Percentiles rank a stretch among this genome's conserved stretches.
Evolutionary conservation across 257 asterid genomes (phyloP).

Genomic region (Solanum commersonii): DNA sequence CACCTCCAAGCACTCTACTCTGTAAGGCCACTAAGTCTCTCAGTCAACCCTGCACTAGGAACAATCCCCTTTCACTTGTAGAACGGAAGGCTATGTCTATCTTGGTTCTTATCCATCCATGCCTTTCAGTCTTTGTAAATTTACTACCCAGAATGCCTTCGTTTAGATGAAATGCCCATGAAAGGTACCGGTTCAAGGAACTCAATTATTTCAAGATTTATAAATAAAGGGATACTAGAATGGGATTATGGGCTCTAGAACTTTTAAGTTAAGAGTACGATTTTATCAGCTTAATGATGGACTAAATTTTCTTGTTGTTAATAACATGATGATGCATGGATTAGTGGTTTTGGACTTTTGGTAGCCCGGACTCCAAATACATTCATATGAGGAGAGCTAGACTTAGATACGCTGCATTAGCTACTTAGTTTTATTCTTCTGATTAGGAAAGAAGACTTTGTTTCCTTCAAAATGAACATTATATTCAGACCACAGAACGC

Average conservation of each 20-base stretch:
- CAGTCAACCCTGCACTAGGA: constrained; percentile 3
- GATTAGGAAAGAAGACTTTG: neutral
- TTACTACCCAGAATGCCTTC: constrained; percentile 1
- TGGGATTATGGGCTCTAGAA: constrained; percentile 29
- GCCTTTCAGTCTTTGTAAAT: constrained; percentile 13
- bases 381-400: neutral
- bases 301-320: constrained; percentile 14
- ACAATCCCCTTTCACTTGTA: constrained; percentile 35
- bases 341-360: constrained; percentile 20
- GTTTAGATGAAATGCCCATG: constrained; percentile 48
- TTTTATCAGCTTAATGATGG: constrained; percentile 52
- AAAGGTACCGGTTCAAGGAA: constrained; percentile 79
- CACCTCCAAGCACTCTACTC: neutral
- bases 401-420: neutral
- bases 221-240: constrained; percentile 28
- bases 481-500: neutral
- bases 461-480: neutral
- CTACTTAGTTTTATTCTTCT: neutral
- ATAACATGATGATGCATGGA: constrained; percentile 40
- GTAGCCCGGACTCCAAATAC: constrained; percentile 28
- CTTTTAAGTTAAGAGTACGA: constrained; percentile 29
- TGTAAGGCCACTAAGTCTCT: neutral
- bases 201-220: constrained; percentile 63
- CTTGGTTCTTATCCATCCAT: constrained; percentile 52
- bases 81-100: constrained; percentile 39